A percentile compares a stretch with the other conserved stretches of the same genome.
Evolutionary conservation across 345 rosid genomes (phyloP).

Genomic region (Stellera chamaejasme): DNA sequence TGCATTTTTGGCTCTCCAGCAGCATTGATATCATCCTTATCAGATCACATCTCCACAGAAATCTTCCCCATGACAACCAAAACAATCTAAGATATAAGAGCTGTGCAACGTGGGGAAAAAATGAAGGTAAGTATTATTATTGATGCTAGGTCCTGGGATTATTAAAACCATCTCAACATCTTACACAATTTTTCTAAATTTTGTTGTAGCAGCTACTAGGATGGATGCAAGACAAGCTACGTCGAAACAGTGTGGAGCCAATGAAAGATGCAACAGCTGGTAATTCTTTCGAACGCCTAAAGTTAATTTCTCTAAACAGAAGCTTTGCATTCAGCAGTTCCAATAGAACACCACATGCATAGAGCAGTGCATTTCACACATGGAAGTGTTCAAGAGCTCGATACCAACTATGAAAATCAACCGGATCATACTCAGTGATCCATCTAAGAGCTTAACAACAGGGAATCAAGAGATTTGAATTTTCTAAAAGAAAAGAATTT

Average conservation of each 20-base stretch:
- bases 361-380: neutral
- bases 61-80: constrained; percentile 26
- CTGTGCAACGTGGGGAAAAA: constrained; percentile 22
- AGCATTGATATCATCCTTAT: constrained; percentile 19
- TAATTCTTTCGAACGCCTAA: constrained; percentile 27
- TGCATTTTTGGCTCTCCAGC: constrained; percentile 15
- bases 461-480: no score
- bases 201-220: constrained; percentile 62
- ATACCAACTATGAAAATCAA: constrained; percentile 1
- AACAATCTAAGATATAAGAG: constrained; percentile 21
- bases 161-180: constrained; percentile 12
- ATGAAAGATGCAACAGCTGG: constrained; percentile 56
- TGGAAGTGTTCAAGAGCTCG: constrained; percentile 6
- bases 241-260: constrained; percentile 39
- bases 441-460: neutral
- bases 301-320: constrained; percentile 11
- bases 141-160: constrained; percentile 15
- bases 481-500: neutral
- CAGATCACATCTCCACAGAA: constrained; percentile 18
- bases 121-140: constrained; percentile 55
- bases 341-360: constrained; percentile 5
- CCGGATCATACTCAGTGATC: neutral
- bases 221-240: constrained; percentile 66
- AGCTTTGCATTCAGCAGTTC: neutral
- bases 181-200: constrained; percentile 20